phyloP scores from a whole-genome alignment of 306 rosid species.

The Vigna mungo region DNA sequence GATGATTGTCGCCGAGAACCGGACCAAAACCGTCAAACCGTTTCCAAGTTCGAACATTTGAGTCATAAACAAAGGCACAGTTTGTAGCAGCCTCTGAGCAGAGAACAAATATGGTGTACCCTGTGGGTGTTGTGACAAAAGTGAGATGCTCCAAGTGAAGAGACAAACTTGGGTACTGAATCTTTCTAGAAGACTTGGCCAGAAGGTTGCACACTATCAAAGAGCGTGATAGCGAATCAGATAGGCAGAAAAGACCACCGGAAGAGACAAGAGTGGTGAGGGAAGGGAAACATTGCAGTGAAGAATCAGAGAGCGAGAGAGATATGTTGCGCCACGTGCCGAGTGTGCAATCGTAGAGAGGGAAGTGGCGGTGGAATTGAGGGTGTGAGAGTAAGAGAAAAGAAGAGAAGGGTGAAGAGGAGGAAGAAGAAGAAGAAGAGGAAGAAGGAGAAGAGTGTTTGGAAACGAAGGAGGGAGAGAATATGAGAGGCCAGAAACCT shows the following conservation, averaged over 20 bases:
- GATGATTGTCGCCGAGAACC: conserved; percentile 51
- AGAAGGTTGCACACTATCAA: conserved; percentile 71
- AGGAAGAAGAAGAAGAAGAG: conserved; percentile 23
- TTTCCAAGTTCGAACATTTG: conserved; percentile 60
- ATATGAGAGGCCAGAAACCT: conserved; percentile 68
- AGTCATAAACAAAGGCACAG: conserved; percentile 57
- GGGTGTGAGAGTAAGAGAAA: conserved; percentile 86
- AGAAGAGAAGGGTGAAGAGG: conserved; percentile 64
- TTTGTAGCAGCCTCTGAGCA: conserved; percentile 54
- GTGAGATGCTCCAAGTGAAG: conserved; percentile 65
- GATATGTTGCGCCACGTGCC: conserved; percentile 70
- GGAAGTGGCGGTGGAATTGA: conserved; percentile 61
- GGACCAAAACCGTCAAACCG: conserved; percentile 53
- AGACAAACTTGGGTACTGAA: conserved; percentile 61
- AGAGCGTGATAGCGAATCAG: conserved; percentile 56
- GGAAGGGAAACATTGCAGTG: conserved; percentile 46
- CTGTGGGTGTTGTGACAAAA: conserved; percentile 62
- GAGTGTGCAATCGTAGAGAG: conserved; percentile 68
- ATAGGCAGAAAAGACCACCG: conserved; percentile 78
- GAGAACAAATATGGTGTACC: conserved; percentile 63
- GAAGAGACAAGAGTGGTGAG: conserved; percentile 63
- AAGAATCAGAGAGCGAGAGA: conserved; percentile 55
- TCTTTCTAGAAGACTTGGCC: conserved; percentile 61
- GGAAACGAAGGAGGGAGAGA: conserved; percentile 70
- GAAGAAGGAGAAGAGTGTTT: conserved; percentile 68